phyloP scores from a whole-genome alignment of 176 grass and related monocot species.

The Panicum miliaceum region DNA sequence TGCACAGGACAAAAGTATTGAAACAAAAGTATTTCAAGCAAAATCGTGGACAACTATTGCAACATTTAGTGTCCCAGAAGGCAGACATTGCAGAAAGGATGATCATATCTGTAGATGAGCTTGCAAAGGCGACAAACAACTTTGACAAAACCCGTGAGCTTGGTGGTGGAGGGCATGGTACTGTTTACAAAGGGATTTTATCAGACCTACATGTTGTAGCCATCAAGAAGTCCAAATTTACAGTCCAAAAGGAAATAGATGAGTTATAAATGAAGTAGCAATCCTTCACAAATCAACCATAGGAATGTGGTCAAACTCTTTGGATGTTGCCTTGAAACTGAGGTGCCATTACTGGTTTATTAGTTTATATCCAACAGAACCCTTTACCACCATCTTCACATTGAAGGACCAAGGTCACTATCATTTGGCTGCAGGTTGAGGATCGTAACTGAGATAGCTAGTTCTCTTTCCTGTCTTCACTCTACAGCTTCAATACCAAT shows the following conservation, averaged over 20 bases:
- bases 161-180: too few species aligned
- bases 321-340: background rate
- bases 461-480: background rate
- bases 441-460: background rate
- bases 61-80: background rate
- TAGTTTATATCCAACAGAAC: background rate
- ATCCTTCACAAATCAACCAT: background rate
- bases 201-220: background rate
- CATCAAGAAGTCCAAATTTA: background rate
- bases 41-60: background rate
- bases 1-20: background rate
- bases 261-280: constrained; percentile 4
- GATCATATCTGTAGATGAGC: background rate
- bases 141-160: background rate
- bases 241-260: background rate
- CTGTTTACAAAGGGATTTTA: too few species aligned
- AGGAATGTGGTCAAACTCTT: background rate
- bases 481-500: background rate
- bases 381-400: background rate
- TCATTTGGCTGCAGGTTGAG: background rate
- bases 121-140: background rate
- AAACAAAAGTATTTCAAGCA: background rate
- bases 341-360: constrained; percentile 10
- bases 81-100: background rate
- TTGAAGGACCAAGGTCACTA: background rate